Base-by-base conservation (phyloP, 116 monocot genomes). In the Thalassia testudinum region DNA sequence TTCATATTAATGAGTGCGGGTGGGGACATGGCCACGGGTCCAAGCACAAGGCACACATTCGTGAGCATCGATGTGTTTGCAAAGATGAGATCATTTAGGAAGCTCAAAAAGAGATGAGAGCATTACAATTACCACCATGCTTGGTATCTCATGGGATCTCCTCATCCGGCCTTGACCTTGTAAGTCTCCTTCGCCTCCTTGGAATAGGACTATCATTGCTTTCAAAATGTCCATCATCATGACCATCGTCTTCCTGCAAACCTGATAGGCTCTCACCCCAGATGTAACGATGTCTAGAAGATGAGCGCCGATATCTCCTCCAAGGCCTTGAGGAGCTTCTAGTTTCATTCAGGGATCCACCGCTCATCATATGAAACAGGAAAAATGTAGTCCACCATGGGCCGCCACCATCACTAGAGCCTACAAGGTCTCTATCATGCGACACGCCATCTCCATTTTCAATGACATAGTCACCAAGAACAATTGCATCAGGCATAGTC, bases 401-500 rank as follows among this genome's bases (percentile, higher is more conserved):
- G 26, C 75, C 66, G 30, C 44, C 26, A 1, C 43, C 63, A 30
- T 65, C 62, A 18, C 53, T 70, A 12, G 67, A 50, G 1, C 38
- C 54, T 18, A 16, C 38, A 10, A 10, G 38, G 66, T 20, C 59
- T 0, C 57, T 49, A 5, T 70, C 71, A 58, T 25, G 59, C 15
- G 50, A 28, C 22, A 42, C 4, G 12, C 54, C n/a, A n/a, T n/a
- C n/a, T n/a, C n/a, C n/a, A n/a, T n/a, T n/a, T n/a, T n/a, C n/a
- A n/a, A n/a, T n/a, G 67, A 74, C 77, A 65, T 83, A 83, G 60
- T 89, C 89, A 18, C 89, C 89, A 24, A 83, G 48, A 34, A 83
- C 79, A 38, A 83, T 29, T 21, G 89, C 74, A 0, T 83, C 89
- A 13, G 89, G 89, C 47, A 47, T 47, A 6, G 47, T 19, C 14